Evolutionary conservation across 352 stramenopile species (phyloP), one percentile per base, ranked within the genome.

Genomic region (Globisporangium takayamanum): DNA sequence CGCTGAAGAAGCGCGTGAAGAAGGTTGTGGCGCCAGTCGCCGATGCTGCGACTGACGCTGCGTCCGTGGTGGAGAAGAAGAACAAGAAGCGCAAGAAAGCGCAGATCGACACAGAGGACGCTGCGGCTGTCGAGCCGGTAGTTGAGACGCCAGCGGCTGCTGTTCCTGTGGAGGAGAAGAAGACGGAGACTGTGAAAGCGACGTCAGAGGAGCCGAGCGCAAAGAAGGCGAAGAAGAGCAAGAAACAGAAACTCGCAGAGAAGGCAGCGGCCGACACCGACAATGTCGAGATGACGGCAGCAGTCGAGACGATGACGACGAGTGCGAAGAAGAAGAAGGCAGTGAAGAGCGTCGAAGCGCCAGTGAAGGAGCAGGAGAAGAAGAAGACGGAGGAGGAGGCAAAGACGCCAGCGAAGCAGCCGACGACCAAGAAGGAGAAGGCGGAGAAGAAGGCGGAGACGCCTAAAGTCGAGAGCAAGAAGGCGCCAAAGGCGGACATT

Each of bases 21-120:
- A 50, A 64, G 45, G 56, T 20, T 11, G 33, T 4, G 5, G 50
- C n/a, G 18, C 2, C 30, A 6, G 33, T 56, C 57, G 58, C 61
- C 45, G 33, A 20, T 0, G 55, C 59, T 26, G 41, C 55, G 41
- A 57, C 45, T 20, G 49, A 65, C 22, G 47, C 22, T 18, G 15
- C 36, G 7, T 12, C 14, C 5, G 45, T 57, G 26, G 33, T 50
- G 7, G 53, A 59, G n/a, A 58, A 55, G 46, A 73, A 80, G 46
- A 67, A 64, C 44, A 84, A 87, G 60, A 84, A 84, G 62, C 57
- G 48, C 57, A 70, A 78, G 51, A 54, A 63, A 36, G 49, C 11
- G 10, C 69, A 84, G 48, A 68, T 47, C 6, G 71, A 76, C 0
- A 64, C 54, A 0, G 69, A 48, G 3, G 59, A 76, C 28, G 8